Percentiles rank a stretch among this genome's conserved stretches.
Conservation (phyloP, 2,329 filamentous ascomycete species). For the Westerdykella aurantiaca region DNA sequence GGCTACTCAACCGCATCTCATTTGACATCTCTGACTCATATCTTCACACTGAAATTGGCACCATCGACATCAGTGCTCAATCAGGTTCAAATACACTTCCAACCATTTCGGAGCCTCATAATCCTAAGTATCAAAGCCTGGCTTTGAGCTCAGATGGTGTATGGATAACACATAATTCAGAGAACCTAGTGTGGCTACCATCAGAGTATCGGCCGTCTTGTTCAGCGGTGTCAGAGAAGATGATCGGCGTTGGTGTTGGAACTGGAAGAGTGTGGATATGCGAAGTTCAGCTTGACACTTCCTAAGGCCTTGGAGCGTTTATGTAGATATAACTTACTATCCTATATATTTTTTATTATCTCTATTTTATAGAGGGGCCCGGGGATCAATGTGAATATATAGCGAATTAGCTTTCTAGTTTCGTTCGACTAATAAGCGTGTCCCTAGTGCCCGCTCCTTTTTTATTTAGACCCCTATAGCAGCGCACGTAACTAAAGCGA, state of each 20-base stretch:
- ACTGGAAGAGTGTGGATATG: constrained; percentile 13
- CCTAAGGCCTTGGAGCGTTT: neutral
- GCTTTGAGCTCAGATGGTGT: constrained; percentile 7
- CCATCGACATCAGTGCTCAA: constrained; percentile 1
- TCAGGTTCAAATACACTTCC: neutral
- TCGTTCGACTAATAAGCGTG: too few relatives aligned
- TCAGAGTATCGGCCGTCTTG: constrained; percentile 12
- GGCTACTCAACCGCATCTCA: constrained; percentile 8
- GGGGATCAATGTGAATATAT: too few relatives aligned
- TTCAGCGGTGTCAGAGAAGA: constrained; percentile 8
- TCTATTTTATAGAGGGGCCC: too few relatives aligned
- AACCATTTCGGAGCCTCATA: constrained; percentile 3
- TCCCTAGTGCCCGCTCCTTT: too few relatives aligned
- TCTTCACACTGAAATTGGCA: constrained; percentile 16
- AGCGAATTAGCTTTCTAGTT: too few relatives aligned
- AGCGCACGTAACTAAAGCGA: too few relatives aligned
- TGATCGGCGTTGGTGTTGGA: constrained; percentile 8
- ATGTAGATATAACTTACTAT: too few relatives aligned
- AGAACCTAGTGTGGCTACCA: constrained; percentile 12
- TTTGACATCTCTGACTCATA: constrained; percentile 13
- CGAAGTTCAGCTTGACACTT: neutral
- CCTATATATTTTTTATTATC: too few relatives aligned
- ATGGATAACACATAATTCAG: constrained; percentile 14
- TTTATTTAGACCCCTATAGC: too few relatives aligned
- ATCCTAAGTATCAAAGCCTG: constrained; percentile 4